Evolutionary conservation across 2,329 filamentous ascomycete species (phyloP).

Genomic region (Fusarium tuaranense): DNA sequence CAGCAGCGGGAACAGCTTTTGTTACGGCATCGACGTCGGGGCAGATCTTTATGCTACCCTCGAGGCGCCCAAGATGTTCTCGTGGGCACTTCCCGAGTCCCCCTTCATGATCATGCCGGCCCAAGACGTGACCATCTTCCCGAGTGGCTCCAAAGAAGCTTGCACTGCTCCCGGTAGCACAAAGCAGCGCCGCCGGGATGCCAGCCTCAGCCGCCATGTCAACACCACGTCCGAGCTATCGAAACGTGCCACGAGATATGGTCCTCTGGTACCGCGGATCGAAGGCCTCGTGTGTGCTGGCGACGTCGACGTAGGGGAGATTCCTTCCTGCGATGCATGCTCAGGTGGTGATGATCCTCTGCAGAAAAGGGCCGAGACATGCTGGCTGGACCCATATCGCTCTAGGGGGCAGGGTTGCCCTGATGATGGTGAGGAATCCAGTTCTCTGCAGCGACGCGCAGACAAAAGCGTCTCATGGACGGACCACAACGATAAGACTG

Average conservation of each 20-base stretch:
- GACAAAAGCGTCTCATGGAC: not conserved
- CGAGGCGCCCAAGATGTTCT: slow-evolving; percentile 12
- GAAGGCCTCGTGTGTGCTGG: slow-evolving; percentile 6
- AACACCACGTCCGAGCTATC: slow-evolving; percentile 1
- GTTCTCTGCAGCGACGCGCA: not conserved
- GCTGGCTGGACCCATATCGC: not conserved
- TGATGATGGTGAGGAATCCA: not conserved
- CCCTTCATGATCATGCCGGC: slow-evolving; percentile 7
- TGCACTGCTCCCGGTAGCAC: not conserved
- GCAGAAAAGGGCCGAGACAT: not conserved
- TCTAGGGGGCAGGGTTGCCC: not conserved
- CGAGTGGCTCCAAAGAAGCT: not conserved
- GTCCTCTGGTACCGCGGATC: slow-evolving; percentile 1
- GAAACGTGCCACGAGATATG: slow-evolving; percentile 9
- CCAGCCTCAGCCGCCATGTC: not conserved
- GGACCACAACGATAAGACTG: not conserved
- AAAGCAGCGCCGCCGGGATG: slow-evolving; percentile 2
- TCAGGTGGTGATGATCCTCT: slow-evolving; percentile 2
- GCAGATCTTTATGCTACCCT: slow-evolving; percentile 16
- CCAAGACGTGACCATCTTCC: slow-evolving; percentile 3
- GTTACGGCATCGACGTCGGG: slow-evolving; percentile 14
- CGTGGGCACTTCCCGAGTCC: slow-evolving; percentile 11
- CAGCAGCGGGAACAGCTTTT: slow-evolving; percentile 5
- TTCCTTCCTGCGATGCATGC: slow-evolving; percentile 1
- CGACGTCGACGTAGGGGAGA: not conserved